A percentile compares a stretch with the other conserved stretches of the same genome.
Evolutionary conservation across 2,329 filamentous ascomycete species (phyloP).

Genomic region (Aspergillus sp.): DNA sequence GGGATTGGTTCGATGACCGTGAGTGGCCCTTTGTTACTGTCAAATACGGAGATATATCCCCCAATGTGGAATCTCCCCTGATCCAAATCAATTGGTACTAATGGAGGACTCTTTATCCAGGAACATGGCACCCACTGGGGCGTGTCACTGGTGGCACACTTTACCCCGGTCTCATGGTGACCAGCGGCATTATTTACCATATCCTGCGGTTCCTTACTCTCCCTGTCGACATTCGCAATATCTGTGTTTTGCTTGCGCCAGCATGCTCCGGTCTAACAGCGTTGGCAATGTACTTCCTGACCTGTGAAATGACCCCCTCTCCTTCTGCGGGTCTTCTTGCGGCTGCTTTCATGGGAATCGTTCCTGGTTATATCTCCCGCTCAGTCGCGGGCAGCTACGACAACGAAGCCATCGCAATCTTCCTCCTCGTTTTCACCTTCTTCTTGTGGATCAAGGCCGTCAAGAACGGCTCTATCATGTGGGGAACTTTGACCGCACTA

Average conservation of each 20-base stretch:
- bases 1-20: slow-evolving; percentile 99
- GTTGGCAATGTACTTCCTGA: slow-evolving; percentile 88
- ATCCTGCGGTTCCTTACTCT: slow-evolving; percentile 80
- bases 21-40: slow-evolving; percentile 29
- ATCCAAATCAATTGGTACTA: too few species aligned
- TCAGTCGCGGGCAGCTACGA: slow-evolving; percentile 98
- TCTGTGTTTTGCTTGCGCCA: slow-evolving; percentile 93
- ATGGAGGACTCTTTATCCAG: slow-evolving; percentile 29
- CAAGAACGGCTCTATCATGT: slow-evolving; percentile 93
- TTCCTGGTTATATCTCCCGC: slow-evolving; percentile 94
- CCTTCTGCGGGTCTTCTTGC: slow-evolving; percentile 92
- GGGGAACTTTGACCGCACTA: slow-evolving; percentile 87
- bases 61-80: too few species aligned
- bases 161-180: slow-evolving; percentile 98
- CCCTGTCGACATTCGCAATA: slow-evolving; percentile 97
- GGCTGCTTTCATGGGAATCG: slow-evolving; percentile 94
- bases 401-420: slow-evolving; percentile 99
- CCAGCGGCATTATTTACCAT: slow-evolving; percentile 95
- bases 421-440: slow-evolving; percentile 96
- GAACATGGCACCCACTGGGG: slow-evolving; percentile 97
- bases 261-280: slow-evolving; percentile 92
- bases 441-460: slow-evolving; percentile 98
- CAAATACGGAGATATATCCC: too few species aligned
- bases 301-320: slow-evolving; percentile 94
- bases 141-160: slow-evolving; percentile 98